Evolutionary conservation across 169 alveolate species (phyloP).

Genomic region (Miamiensis avidus): DNA sequence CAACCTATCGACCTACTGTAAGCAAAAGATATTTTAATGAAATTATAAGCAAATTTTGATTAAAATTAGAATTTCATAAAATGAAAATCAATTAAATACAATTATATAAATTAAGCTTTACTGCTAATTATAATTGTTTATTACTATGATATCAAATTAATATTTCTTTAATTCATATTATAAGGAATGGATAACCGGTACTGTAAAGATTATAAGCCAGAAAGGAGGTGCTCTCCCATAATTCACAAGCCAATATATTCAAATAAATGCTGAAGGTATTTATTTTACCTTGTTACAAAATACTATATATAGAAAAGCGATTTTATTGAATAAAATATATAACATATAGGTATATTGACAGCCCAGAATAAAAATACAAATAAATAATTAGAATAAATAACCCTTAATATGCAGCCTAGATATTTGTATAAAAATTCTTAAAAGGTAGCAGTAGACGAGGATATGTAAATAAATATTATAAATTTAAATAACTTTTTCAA

Average conservation of each 20-base stretch:
- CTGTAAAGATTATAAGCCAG: background rate
- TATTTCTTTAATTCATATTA: slow-evolving; percentile 4
- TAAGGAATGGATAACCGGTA: slow-evolving; percentile 30
- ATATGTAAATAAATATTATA: slow-evolving; percentile 14
- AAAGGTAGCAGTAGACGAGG: slow-evolving; percentile 4
- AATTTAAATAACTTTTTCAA: background rate
- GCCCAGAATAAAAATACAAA: slow-evolving; percentile 32
- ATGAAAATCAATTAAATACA: too few relatives aligned
- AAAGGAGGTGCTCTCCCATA: background rate
- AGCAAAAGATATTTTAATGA: too few relatives aligned
- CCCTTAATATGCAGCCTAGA: background rate
- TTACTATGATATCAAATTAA: background rate
- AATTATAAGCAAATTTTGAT: background rate
- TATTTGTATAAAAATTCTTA: slow-evolving; percentile 15
- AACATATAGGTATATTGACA: background rate
- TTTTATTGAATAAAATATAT: background rate
- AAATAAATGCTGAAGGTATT: slow-evolving; percentile 19
- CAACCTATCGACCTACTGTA: too few relatives aligned
- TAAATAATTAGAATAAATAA: slow-evolving; percentile 31
- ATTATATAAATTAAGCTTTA: too few relatives aligned
- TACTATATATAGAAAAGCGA: too few relatives aligned
- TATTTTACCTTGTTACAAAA: too few relatives aligned
- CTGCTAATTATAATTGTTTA: too few relatives aligned
- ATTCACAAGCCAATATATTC: background rate
- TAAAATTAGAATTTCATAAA: background rate